phyloP scores from a whole-genome alignment of 108 stramenopile genomes.

The Pseudonitzschia pungens region DNA sequence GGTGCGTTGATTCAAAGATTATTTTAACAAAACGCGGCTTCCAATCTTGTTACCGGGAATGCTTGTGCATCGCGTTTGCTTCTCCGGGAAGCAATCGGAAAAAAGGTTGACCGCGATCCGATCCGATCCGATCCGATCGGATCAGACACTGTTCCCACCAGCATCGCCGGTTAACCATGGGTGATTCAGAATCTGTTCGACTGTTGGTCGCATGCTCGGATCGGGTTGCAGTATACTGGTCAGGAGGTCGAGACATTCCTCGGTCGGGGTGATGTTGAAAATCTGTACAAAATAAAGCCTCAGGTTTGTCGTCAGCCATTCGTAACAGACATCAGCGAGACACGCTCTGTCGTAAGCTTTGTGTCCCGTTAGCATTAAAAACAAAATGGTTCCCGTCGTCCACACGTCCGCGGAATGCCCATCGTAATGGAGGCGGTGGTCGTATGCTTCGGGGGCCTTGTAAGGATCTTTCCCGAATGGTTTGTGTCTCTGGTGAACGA shows the following conservation, averaged over 20 bases:
- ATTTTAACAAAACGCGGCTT: no score
- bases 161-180: constrained; percentile 41
- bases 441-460: constrained; percentile 67
- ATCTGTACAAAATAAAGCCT: constrained; percentile 37
- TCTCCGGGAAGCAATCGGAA: no score
- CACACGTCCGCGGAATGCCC: constrained; percentile 86
- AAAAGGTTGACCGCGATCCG: no score
- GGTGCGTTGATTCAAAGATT: no score
- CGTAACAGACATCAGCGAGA: constrained; percentile 55
- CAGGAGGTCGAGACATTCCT: constrained; percentile 58
- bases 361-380: constrained; percentile 82
- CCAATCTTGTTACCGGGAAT: no score
- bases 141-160: not conserved
- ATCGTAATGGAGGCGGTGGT: constrained; percentile 59
- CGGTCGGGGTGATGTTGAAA: constrained; percentile 49
- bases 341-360: constrained; percentile 71
- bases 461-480: constrained; percentile 72
- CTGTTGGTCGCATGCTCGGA: constrained; percentile 57
- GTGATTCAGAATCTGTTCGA: constrained; percentile 68
- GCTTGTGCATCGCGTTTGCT: no score
- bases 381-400: constrained; percentile 86
- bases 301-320: constrained; percentile 59
- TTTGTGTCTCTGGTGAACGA: constrained; percentile 25
- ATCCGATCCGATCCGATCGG: no score
- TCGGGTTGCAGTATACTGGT: constrained; percentile 65